phyloP scores from a whole-genome alignment of 106 monocot genomes.

The Apostasia shenzhenica region DNA sequence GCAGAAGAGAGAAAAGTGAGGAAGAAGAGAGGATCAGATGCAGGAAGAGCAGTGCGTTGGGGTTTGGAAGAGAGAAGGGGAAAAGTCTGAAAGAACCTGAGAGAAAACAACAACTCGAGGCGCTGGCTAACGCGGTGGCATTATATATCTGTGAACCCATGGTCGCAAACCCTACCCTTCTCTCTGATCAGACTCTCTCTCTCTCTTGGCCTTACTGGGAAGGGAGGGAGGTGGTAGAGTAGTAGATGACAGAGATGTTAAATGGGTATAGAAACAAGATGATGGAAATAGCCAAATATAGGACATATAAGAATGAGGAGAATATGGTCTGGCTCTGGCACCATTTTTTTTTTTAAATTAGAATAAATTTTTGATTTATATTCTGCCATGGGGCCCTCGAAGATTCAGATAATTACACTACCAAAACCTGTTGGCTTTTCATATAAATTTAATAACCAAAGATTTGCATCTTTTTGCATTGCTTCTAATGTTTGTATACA shows the following conservation, averaged over 20 bases:
- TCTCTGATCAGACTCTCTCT: not conserved
- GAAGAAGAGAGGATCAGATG: constrained; percentile 1
- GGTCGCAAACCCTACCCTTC: no score
- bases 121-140: constrained; percentile 1
- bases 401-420: no score
- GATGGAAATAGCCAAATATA: no score
- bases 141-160: constrained; percentile 5
- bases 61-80: constrained; percentile 10
- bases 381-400: no score
- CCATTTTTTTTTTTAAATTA: no score
- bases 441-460: no score
- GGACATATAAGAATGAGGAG: no score
- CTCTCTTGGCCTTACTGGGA: constrained; percentile 1
- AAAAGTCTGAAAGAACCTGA: constrained; percentile 20
- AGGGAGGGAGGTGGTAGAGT: not conserved
- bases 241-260: constrained; percentile 8
- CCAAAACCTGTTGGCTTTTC: no score
- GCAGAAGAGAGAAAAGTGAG: not conserved
- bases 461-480: no score
- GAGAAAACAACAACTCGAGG: constrained; percentile 20
- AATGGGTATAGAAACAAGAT: not conserved
- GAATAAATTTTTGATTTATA: no score
- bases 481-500: no score
- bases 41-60: constrained; percentile 12
- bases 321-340: no score